These are phyloP conservation scores for Didymosphaeria variabile DNA, from an alignment of 2,329 filamentous ascomycete species.

Conservation along the genomic window DNA sequence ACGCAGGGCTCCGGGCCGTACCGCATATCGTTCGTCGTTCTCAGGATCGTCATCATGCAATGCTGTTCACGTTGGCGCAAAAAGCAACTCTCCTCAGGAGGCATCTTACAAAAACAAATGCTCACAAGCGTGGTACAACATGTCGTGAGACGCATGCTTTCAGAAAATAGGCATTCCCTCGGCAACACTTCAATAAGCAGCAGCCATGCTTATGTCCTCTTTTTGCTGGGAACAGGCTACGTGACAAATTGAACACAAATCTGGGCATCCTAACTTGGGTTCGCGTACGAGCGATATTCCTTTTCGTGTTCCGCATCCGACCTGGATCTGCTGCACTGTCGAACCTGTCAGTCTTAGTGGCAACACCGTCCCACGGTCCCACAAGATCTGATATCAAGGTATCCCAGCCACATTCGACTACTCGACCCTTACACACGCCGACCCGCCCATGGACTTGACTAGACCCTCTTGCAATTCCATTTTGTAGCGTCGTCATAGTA, in stretches of 20 bases:
- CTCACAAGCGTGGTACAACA: conserved; percentile 3
- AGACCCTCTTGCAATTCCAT: neutral
- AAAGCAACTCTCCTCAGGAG: neutral
- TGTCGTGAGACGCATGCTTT: conserved; percentile 8
- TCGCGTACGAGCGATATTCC: neutral
- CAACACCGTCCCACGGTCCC: neutral
- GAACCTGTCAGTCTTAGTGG: conserved; percentile 14
- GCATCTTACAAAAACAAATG: conserved; percentile 2
- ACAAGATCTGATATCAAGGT: conserved; percentile 4
- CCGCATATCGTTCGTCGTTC: neutral
- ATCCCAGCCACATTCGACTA: neutral
- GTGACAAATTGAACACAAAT: neutral
- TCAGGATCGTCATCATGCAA: neutral
- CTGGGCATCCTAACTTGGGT: neutral
- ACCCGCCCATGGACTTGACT: neutral
- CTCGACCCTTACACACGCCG: neutral
- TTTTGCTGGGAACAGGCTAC: neutral
- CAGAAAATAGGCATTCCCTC: neutral
- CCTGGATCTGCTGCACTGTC: neutral
- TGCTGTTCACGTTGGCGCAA: conserved; percentile 3
- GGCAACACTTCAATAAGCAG: neutral
- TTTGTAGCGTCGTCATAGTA: neutral
- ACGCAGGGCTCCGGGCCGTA: conserved; percentile 1
- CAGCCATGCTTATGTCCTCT: neutral
- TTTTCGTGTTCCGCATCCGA: neutral